These are phyloP conservation scores for Castanea crenata DNA, from an alignment of 306 rosid genomes.

Conservation along the genomic window DNA sequence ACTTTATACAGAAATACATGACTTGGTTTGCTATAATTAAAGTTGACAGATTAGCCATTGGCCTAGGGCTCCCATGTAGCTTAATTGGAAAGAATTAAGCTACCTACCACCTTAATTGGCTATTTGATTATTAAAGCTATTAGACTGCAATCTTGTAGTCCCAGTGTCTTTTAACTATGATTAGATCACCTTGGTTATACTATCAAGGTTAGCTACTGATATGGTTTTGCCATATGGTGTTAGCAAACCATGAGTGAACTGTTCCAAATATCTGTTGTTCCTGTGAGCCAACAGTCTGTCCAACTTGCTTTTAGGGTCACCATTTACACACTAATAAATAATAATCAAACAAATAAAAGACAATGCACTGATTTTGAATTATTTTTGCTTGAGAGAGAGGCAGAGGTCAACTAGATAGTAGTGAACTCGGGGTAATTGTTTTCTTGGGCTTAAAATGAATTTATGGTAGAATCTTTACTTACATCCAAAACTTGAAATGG, in stretches of 20 bases:
- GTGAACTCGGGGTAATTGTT: not conserved
- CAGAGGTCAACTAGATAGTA: not conserved
- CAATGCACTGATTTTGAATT: not conserved
- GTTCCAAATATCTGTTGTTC: not conserved
- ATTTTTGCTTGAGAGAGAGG: not conserved
- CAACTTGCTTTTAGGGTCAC: not conserved
- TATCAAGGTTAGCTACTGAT: not conserved
- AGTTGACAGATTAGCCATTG: constrained; percentile 5
- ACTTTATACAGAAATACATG: not conserved
- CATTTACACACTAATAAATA: not conserved
- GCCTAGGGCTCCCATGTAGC: not conserved
- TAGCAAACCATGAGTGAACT: too few relatives aligned
- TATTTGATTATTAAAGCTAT: not conserved
- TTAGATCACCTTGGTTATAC: not conserved
- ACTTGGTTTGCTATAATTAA: not conserved
- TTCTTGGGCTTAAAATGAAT: not conserved
- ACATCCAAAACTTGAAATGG: not conserved
- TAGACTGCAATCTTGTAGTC: not conserved
- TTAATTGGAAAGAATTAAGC: not conserved
- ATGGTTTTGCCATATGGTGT: not conserved
- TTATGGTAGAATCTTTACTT: not conserved
- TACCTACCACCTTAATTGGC: not conserved
- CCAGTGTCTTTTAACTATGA: not conserved
- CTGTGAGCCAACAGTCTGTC: not conserved
- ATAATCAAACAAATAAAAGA: not conserved